These are phyloP conservation scores for Russula compacta DNA, from an alignment of 768 basidiomycete species.

Conservation along the genomic window DNA sequence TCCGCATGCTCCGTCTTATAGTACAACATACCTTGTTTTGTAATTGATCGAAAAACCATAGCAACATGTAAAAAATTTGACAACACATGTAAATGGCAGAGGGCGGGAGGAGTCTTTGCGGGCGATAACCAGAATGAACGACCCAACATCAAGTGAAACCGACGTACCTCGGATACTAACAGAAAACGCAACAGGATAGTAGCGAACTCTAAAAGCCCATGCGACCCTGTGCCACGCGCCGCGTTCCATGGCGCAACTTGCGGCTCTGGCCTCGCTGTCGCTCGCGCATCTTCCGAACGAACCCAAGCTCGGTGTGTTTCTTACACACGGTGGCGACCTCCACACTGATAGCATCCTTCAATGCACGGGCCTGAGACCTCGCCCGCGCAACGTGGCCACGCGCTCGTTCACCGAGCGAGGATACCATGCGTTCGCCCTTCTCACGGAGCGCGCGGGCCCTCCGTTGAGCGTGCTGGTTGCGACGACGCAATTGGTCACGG, in stretches of 20 bases:
- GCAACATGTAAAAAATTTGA: slow-evolving; percentile 1
- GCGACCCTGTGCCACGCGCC: slow-evolving; percentile 7
- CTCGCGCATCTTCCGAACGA: slow-evolving; percentile 14
- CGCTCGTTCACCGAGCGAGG: slow-evolving; percentile 22
- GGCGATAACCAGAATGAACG: background rate
- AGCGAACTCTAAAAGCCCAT: slow-evolving; percentile 8
- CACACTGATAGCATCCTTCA: slow-evolving; percentile 20
- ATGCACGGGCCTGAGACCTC: slow-evolving; percentile 23
- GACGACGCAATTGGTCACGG: slow-evolving; percentile 21
- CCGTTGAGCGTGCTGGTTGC: slow-evolving; percentile 25
- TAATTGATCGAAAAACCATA: slow-evolving; percentile 2
- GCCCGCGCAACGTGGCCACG: slow-evolving; percentile 22
- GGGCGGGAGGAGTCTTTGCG: background rate
- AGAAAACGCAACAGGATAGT: background rate
- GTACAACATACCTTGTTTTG: slow-evolving; percentile 14
- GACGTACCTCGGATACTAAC: slow-evolving; percentile 9
- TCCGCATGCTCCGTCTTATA: background rate
- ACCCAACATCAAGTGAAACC: slow-evolving; percentile 8
- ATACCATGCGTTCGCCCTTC: slow-evolving; percentile 24
- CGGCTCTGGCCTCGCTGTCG: slow-evolving; percentile 14
- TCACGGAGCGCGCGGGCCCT: slow-evolving; percentile 25
- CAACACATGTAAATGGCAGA: slow-evolving; percentile 1
- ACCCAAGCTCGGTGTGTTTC: background rate
- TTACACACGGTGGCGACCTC: slow-evolving; percentile 6
- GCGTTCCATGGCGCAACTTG: slow-evolving; percentile 7